A percentile compares a stretch with the other conserved stretches of the same genome.
Evolutionary conservation across 2,329 filamentous ascomycete species (phyloP).

Genomic region (Phialocephala subalpina): DNA sequence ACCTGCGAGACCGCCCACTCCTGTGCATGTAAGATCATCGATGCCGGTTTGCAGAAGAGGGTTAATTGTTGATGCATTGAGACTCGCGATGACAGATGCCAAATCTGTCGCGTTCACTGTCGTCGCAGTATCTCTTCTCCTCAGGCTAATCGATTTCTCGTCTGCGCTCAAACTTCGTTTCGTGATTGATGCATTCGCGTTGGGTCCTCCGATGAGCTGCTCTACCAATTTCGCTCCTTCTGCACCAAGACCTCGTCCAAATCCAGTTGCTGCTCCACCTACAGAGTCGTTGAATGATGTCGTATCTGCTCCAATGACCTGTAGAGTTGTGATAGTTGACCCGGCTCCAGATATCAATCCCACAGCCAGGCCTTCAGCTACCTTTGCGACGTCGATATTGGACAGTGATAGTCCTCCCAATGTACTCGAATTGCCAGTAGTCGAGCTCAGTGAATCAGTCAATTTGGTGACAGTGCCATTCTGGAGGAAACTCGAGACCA

Average conservation of each 20-base stretch:
- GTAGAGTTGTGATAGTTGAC: constrained; percentile 41
- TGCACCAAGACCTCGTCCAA: constrained; percentile 47
- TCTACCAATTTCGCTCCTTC: constrained; percentile 45
- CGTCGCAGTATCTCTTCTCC: background rate
- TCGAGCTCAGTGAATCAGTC: constrained; percentile 18
- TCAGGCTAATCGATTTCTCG: background rate
- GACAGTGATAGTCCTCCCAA: constrained; percentile 32
- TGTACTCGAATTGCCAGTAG: background rate
- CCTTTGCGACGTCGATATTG: constrained; percentile 39
- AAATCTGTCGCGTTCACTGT: constrained; percentile 22
- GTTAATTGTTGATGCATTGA: constrained; percentile 44
- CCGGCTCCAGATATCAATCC: constrained; percentile 47
- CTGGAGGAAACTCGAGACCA: constrained; percentile 44
- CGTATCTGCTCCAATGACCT: constrained; percentile 27
- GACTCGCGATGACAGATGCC: constrained; percentile 26
- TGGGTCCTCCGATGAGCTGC: constrained; percentile 40
- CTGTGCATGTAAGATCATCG: constrained; percentile 45
- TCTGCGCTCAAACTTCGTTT: background rate
- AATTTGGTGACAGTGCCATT: constrained; percentile 45
- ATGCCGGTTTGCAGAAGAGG: constrained; percentile 42
- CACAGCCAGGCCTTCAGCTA: constrained; percentile 47
- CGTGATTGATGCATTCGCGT: background rate
- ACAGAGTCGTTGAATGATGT: constrained; percentile 47
- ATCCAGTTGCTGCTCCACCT: constrained; percentile 46
- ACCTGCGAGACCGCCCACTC: constrained; percentile 45